Conservation (phyloP, 495 filamentous ascomycete genomes). For the Penicillium manginii region DNA sequence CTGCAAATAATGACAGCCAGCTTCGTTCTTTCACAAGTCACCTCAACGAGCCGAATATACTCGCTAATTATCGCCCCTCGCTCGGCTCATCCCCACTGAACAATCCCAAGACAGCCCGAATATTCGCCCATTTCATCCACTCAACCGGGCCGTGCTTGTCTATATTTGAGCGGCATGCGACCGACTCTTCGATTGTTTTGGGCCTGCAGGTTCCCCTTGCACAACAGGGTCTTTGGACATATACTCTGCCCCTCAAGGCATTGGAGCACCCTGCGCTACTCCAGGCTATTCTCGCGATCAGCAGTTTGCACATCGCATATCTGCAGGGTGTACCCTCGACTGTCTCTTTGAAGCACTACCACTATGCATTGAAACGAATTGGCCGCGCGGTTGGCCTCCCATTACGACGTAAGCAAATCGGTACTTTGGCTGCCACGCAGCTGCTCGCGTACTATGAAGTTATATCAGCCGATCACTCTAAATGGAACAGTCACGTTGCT, state of each 20-base stretch:
- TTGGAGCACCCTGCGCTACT: conserved; percentile 83
- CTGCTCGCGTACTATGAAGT: conserved; percentile 93
- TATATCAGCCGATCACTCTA: conserved; percentile 90
- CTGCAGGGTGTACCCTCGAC: conserved; percentile 71
- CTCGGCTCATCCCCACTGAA: conserved; percentile 77
- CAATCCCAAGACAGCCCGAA: conserved; percentile 78
- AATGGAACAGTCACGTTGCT: conserved; percentile 91
- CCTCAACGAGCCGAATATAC: conserved; percentile 69
- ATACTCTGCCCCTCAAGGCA: conserved; percentile 83
- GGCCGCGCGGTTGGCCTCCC: conserved; percentile 73
- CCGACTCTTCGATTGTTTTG: conserved; percentile 75
- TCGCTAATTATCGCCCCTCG: conserved; percentile 77
- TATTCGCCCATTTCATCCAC: conserved; percentile 93
- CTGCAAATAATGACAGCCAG: conserved; percentile 53
- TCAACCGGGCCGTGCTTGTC: conserved; percentile 87
- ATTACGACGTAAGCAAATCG: conserved; percentile 71
- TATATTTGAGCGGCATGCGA: conserved; percentile 81
- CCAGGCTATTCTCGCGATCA: conserved; percentile 88
- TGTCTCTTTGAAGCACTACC: conserved; percentile 89
- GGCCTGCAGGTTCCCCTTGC: conserved; percentile 65
- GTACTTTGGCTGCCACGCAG: conserved; percentile 86
- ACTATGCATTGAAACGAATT: conserved; percentile 78
- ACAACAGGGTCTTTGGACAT: conserved; percentile 83
- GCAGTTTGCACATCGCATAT: conserved; percentile 86
- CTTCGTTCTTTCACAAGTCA: conserved; percentile 67